Percentiles rank a stretch among this genome's conserved stretches.
Evolutionary conservation across 805 yeast species (phyloP).

Genomic region (Cyberlindnera meyerae): DNA sequence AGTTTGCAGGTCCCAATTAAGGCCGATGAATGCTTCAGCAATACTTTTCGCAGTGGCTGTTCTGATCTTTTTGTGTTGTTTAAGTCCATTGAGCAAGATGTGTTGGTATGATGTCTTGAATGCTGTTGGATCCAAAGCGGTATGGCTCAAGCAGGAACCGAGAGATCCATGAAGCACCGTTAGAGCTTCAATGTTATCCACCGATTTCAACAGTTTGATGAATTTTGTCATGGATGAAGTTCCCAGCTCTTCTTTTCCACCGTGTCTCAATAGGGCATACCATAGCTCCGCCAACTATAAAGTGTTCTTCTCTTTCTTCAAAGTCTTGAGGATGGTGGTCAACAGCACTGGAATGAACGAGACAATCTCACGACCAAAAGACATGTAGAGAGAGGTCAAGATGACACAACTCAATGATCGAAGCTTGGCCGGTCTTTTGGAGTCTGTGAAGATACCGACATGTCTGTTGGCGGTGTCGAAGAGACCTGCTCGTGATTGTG

Average conservation of each 20-base stretch:
- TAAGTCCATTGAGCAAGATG: constrained; percentile 19
- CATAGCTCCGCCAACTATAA: constrained; percentile 21
- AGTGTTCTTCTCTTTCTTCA: constrained; percentile 28
- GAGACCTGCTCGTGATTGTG: constrained; percentile 19
- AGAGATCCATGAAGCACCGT: constrained; percentile 14
- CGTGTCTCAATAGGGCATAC: constrained; percentile 19
- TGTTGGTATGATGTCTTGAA: constrained; percentile 18
- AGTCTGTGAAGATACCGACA: constrained; percentile 24
- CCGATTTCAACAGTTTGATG: constrained; percentile 19
- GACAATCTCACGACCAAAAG: constrained; percentile 29
- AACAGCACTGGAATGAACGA: constrained; percentile 32
- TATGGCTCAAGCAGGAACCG: constrained; percentile 24
- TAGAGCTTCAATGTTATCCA: constrained; percentile 12
- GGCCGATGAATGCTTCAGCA: constrained; percentile 29
- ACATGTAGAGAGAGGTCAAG: constrained; percentile 28
- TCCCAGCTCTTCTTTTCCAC: constrained; percentile 18
- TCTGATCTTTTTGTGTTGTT: constrained; percentile 18
- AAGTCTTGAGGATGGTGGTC: constrained; percentile 27
- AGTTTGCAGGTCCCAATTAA: constrained; percentile 20
- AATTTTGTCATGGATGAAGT: constrained; percentile 17
- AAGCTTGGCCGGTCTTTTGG: constrained; percentile 23
- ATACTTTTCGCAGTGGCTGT: constrained; percentile 28
- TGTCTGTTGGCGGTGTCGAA: constrained; percentile 28
- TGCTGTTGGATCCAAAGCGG: constrained; percentile 28
- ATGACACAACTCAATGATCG: constrained; percentile 28